phyloP scores from a whole-genome alignment of 345 rosid genomes.

The Geranium brycei region DNA sequence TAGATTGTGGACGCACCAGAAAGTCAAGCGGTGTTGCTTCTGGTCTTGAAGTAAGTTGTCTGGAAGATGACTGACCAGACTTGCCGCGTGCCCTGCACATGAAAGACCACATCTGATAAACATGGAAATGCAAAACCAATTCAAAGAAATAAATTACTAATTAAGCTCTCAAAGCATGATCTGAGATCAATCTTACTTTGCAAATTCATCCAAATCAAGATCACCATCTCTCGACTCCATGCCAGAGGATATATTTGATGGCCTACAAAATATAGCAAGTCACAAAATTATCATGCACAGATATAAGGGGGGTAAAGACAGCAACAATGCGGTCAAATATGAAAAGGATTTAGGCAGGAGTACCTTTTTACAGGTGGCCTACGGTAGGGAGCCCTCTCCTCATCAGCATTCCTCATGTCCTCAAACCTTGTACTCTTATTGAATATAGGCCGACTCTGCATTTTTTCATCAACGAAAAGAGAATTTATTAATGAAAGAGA shows the following conservation, averaged over 20 bases:
- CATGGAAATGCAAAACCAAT: background rate
- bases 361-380: conserved; percentile 79
- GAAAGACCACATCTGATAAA: background rate
- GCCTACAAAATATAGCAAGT: conserved; percentile 28
- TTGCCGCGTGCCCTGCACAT: conserved; percentile 37
- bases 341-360: background rate
- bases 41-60: conserved; percentile 68
- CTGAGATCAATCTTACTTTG: conserved; percentile 37
- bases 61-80: conserved; percentile 61
- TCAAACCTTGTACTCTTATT: conserved; percentile 98
- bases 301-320: no score
- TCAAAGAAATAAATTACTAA: background rate
- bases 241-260: conserved; percentile 43
- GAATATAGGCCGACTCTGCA: conserved; percentile 95
- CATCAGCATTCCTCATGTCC: conserved; percentile 73
- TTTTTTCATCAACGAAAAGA: background rate
- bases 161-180: background rate
- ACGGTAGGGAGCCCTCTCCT: conserved; percentile 59
- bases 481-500: no score
- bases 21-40: conserved; percentile 95
- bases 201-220: conserved; percentile 54
- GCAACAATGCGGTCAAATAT: background rate
- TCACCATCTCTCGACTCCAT: conserved; percentile 88
- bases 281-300: conserved; percentile 1
- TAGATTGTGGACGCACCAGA: conserved; percentile 85